A percentile compares a stretch with the other conserved stretches of the same genome.
Evolutionary conservation across 225 moss, liverwort and hornwort genomes (phyloP).

Genomic region (Climacium dendroides): DNA sequence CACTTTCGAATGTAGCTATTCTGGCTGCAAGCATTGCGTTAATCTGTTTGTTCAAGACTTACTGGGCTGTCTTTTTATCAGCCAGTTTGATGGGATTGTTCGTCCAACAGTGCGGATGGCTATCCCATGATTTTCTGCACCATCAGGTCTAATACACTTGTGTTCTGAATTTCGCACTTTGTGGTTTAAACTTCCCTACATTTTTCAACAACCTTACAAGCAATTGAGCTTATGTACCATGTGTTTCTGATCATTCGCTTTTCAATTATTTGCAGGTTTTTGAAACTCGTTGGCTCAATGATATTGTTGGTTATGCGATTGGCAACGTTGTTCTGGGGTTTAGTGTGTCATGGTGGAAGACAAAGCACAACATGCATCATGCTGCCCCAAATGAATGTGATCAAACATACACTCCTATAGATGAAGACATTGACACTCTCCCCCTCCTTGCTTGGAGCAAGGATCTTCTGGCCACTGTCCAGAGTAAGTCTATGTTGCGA

Average conservation of each 20-base stretch:
- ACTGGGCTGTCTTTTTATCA: slow-evolving; percentile 45
- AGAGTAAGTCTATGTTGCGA: slow-evolving; percentile 51
- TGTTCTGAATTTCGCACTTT: neutral
- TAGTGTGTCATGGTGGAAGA: slow-evolving; percentile 93
- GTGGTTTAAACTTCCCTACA: neutral
- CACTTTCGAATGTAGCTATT: slow-evolving; percentile 38
- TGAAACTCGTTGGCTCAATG: slow-evolving; percentile 67
- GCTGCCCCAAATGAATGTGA: slow-evolving; percentile 97
- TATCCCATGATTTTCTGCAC: slow-evolving; percentile 89
- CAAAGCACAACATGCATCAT: slow-evolving; percentile 89
- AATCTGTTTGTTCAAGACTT: slow-evolving; percentile 22
- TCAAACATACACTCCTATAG: slow-evolving; percentile 65
- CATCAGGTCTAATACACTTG: slow-evolving; percentile 37
- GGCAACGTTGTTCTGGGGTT: slow-evolving; percentile 75
- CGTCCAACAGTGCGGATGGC: slow-evolving; percentile 87
- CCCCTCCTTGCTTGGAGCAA: slow-evolving; percentile 94
- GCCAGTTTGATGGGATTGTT: slow-evolving; percentile 63
- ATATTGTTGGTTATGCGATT: slow-evolving; percentile 31
- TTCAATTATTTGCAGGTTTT: slow-evolving; percentile 26
- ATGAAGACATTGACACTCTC: slow-evolving; percentile 89
- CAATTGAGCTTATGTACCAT: neutral
- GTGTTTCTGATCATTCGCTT: neutral
- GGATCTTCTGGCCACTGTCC: slow-evolving; percentile 81
- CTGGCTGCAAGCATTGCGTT: slow-evolving; percentile 54
- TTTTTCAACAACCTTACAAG: neutral